A percentile compares a stretch with the other conserved stretches of the same genome.
Evolutionary conservation across 768 basidiomycete genomes (phyloP).

Genomic region (Sutorius australiensis): DNA sequence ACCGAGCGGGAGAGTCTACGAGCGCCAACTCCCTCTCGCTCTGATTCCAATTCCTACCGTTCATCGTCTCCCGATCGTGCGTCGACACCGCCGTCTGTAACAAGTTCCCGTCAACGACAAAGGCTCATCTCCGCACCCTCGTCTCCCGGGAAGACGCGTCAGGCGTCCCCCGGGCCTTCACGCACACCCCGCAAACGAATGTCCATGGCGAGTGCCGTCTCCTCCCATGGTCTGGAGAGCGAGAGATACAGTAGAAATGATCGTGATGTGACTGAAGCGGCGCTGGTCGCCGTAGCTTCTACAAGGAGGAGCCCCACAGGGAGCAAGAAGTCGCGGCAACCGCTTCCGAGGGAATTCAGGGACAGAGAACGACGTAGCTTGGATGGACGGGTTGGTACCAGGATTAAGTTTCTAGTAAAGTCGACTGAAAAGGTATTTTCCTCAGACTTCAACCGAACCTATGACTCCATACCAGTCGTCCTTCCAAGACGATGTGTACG

Average conservation of each 20-base stretch:
- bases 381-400: slow-evolving; percentile 40
- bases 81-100: slow-evolving; percentile 34
- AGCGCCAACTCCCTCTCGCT: slow-evolving; percentile 31
- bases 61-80: slow-evolving; percentile 39
- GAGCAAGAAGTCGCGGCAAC: slow-evolving; percentile 43
- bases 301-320: slow-evolving; percentile 49
- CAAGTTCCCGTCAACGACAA: slow-evolving; percentile 29
- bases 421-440: slow-evolving; percentile 2
- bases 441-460: slow-evolving; percentile 35
- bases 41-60: slow-evolving; percentile 29
- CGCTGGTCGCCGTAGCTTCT: slow-evolving; percentile 58
- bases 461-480: slow-evolving; percentile 35
- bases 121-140: slow-evolving; percentile 49
- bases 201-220: slow-evolving; percentile 35
- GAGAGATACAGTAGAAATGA: slow-evolving; percentile 22
- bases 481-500: slow-evolving; percentile 23
- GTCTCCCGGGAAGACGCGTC: slow-evolving; percentile 39
- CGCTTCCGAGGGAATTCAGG: slow-evolving; percentile 49
- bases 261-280: slow-evolving; percentile 49
- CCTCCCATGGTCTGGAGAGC: slow-evolving; percentile 22
- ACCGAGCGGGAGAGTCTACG: slow-evolving; percentile 66
- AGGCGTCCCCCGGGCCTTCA: slow-evolving; percentile 38
- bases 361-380: slow-evolving; percentile 34
- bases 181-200: slow-evolving; percentile 42
- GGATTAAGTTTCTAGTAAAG: neutral